phyloP scores from a whole-genome alignment of 768 basidiomycete genomes.

The Harrya chromipes region DNA sequence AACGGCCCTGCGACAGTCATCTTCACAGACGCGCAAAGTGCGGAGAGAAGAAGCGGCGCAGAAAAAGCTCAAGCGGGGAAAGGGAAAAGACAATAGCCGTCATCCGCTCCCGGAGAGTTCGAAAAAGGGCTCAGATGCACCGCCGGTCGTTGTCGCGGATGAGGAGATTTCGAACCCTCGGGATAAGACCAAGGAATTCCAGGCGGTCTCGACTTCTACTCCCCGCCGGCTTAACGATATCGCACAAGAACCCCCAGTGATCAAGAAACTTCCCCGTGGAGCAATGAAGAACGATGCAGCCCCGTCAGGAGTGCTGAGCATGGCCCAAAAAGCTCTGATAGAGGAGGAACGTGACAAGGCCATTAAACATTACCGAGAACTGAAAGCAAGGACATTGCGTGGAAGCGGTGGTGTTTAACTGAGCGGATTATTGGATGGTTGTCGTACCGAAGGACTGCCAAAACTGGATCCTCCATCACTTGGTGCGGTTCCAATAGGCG shows the following conservation, averaged over 20 bases:
- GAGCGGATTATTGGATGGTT: conserved; percentile 5
- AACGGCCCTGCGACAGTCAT: conserved; percentile 56
- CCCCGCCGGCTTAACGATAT: conserved; percentile 72
- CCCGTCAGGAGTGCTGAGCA: conserved; percentile 52
- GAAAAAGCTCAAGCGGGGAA: conserved; percentile 17
- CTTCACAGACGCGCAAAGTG: conserved; percentile 47
- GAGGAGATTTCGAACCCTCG: conserved; percentile 17
- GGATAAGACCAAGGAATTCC: conserved; percentile 45
- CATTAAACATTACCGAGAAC: conserved; percentile 62
- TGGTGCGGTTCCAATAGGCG: background rate
- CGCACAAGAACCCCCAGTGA: conserved; percentile 61
- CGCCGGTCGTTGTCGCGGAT: conserved; percentile 9
- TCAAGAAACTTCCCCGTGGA: conserved; percentile 55
- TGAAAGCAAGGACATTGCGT: conserved; percentile 51
- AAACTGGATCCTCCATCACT: conserved; percentile 5
- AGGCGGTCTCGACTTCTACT: conserved; percentile 45
- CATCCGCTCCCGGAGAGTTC: conserved; percentile 9
- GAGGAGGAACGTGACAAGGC: conserved; percentile 70
- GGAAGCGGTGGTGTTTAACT: conserved; percentile 11
- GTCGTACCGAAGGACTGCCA: conserved; percentile 6
- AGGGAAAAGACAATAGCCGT: conserved; percentile 6
- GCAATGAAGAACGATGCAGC: conserved; percentile 28
- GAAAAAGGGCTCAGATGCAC: conserved; percentile 15
- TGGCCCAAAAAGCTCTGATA: conserved; percentile 77
- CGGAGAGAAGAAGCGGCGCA: conserved; percentile 29